Base-by-base conservation (phyloP, 495 filamentous ascomycete species). In the Saxophila tyrrhenica region DNA sequence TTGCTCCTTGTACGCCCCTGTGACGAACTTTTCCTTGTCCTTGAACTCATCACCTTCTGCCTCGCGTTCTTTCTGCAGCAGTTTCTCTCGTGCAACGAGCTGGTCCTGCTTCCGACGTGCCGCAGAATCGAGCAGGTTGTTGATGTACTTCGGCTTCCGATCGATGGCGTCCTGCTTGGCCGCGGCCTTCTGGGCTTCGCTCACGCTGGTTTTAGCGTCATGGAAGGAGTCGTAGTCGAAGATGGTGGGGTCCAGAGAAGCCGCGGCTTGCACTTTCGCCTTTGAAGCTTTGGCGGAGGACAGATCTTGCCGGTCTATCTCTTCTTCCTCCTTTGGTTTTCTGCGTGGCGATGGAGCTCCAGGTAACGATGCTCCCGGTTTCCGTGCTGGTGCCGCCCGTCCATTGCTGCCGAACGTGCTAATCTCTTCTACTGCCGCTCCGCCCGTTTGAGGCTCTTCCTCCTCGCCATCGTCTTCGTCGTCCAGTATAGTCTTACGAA, bases 21-120 rank as follows among this genome's bases (percentile, higher is more conserved):
- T 98, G 25, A 97, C 92, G 61, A 98, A 98, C 65, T 85, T 89
- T 69, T 97, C 94, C 69, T 95, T 98, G 57, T 92, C 94, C 0
- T 80, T 85, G 64, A 87, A 96, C 68, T 90, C 88, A 15, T 95
- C 94, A 10, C 92, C 92, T 69, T 98, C 92, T 0, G 82, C 85
- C 59, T 91, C 94, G 35, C 92, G 80, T 67, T 98, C 94, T 44
- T 82, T 82, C 60, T 86, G 82, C 25, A 97, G 72, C 66, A 87
- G 74, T 64, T 88, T 86, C 67, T 98, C 92, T 58, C 88, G 83
- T 15, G 92, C 92, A 9, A 94, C 82, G 32, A 87, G 72, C 47
- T 86, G 81, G 69, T 96, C 92, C 23, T 89, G 85, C 69, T 96
- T 95, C 25, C 94, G 82, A 25, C 88, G 68, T 54, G 89, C 87